These are phyloP conservation scores for Fusarium penzigii DNA, from an alignment of 2,329 filamentous ascomycete genomes.

Conservation along the genomic window DNA sequence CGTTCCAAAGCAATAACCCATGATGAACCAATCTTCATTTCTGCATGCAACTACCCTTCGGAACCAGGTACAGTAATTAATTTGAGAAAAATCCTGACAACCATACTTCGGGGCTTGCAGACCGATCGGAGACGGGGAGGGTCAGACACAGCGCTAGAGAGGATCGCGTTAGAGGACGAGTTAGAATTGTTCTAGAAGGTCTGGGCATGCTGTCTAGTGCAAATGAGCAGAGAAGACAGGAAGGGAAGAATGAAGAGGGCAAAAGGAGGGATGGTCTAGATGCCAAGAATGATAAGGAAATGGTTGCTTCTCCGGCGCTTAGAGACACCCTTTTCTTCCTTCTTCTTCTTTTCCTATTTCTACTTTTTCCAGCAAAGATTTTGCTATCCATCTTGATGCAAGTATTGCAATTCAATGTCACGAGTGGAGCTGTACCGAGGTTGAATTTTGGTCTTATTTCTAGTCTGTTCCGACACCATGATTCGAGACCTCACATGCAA, in stretches of 20 bases:
- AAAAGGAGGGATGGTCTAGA: too few relatives aligned
- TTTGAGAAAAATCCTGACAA: too few relatives aligned
- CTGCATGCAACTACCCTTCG: too few relatives aligned
- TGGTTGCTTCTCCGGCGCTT: conserved; percentile 1
- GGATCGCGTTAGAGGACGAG: neutral
- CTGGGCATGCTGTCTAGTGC: neutral
- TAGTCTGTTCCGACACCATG: too few relatives aligned
- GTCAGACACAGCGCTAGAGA: neutral
- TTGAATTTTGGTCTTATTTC: neutral
- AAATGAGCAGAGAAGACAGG: neutral
- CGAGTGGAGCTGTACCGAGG: neutral
- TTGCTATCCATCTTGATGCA: neutral
- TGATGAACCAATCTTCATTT: too few relatives aligned
- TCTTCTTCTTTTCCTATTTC: neutral
- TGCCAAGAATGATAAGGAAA: neutral
- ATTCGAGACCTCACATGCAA: too few relatives aligned
- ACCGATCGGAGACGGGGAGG: neutral
- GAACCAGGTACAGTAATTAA: too few relatives aligned
- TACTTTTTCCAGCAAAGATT: too few relatives aligned
- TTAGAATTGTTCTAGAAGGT: conserved; percentile 23
- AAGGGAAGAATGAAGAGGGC: too few relatives aligned
- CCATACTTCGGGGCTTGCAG: neutral
- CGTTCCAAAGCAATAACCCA: too few relatives aligned
- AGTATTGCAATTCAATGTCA: neutral
- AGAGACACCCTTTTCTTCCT: neutral